Conservation (phyloP, 495 filamentous ascomycete genomes). For the Trypethelium eluteriae region DNA sequence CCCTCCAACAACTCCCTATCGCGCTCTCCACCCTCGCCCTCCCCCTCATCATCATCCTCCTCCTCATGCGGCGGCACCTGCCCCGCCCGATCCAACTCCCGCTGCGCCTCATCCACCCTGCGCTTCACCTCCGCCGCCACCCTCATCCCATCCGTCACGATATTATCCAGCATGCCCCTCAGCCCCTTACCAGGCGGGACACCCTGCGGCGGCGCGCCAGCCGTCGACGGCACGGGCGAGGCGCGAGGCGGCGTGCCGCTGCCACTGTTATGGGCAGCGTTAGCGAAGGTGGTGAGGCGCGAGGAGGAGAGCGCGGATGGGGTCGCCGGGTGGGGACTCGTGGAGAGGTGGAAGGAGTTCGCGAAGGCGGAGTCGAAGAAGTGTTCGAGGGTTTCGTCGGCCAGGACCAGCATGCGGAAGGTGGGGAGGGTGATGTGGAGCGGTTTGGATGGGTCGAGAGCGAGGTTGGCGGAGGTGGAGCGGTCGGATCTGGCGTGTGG, state of each 20-base stretch:
- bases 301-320: constrained; percentile 36
- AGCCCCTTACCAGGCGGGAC: constrained; percentile 68
- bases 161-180: constrained; percentile 88
- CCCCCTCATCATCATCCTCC: constrained; percentile 66
- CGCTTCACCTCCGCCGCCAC: constrained; percentile 85
- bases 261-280: constrained; percentile 40
- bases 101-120: constrained; percentile 87
- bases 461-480: constrained; percentile 68
- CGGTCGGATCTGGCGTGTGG: constrained; percentile 38
- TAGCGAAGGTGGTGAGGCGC: constrained; percentile 69
- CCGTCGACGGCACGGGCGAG: constrained; percentile 21
- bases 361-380: constrained; percentile 86
- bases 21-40: constrained; percentile 52
- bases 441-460: constrained; percentile 84
- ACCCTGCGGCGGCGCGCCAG: constrained; percentile 40
- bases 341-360: constrained; percentile 60
- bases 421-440: constrained; percentile 95
- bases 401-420: constrained; percentile 96
- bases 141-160: constrained; percentile 91
- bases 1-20: constrained; percentile 74
- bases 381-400: constrained; percentile 87
- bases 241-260: constrained; percentile 13
- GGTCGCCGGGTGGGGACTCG: constrained; percentile 36
- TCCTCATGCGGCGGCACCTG: constrained; percentile 42
- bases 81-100: constrained; percentile 65